These are phyloP conservation scores for Phalaenopsis aphrodite DNA, from an alignment of 106 monocot species.

Conservation along the genomic window DNA sequence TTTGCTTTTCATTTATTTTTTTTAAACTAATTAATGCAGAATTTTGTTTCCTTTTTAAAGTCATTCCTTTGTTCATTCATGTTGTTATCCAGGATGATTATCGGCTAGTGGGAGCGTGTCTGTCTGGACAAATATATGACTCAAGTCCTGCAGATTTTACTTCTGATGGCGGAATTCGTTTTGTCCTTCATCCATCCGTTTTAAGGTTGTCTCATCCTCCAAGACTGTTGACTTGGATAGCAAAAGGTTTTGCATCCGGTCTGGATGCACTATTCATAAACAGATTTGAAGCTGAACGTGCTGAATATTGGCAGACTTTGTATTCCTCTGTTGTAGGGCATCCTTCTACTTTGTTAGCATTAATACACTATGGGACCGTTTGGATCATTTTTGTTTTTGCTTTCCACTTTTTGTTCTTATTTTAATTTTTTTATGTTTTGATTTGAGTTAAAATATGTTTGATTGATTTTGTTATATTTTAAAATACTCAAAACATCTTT, in stretches of 20 bases:
- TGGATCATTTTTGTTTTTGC: too few relatives aligned
- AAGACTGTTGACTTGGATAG: slow-evolving; percentile 66
- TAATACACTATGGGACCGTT: not conserved
- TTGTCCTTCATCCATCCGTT: slow-evolving; percentile 50
- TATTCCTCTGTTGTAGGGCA: slow-evolving; percentile 28
- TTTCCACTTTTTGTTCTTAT: too few relatives aligned
- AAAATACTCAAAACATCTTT: too few relatives aligned
- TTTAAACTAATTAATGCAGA: not conserved
- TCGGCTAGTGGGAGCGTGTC: slow-evolving; percentile 48
- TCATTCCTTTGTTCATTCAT: not conserved
- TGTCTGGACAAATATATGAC: slow-evolving; percentile 89
- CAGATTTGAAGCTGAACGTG: slow-evolving; percentile 12
- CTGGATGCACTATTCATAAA: slow-evolving; percentile 58
- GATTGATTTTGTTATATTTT: too few relatives aligned
- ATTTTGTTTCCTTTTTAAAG: not conserved
- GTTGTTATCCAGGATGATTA: slow-evolving; percentile 51
- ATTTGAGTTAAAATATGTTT: too few relatives aligned
- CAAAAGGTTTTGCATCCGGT: slow-evolving; percentile 53
- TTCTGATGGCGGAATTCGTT: slow-evolving; percentile 57
- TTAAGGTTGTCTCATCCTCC: slow-evolving; percentile 47
- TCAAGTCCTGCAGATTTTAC: slow-evolving; percentile 81
- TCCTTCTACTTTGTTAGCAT: not conserved
- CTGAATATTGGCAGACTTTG: slow-evolving; percentile 24
- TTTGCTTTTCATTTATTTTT: not conserved
- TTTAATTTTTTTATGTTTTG: too few relatives aligned